Conservation (phyloP, 2,329 filamentous ascomycete genomes). For the Alternaria atra region DNA sequence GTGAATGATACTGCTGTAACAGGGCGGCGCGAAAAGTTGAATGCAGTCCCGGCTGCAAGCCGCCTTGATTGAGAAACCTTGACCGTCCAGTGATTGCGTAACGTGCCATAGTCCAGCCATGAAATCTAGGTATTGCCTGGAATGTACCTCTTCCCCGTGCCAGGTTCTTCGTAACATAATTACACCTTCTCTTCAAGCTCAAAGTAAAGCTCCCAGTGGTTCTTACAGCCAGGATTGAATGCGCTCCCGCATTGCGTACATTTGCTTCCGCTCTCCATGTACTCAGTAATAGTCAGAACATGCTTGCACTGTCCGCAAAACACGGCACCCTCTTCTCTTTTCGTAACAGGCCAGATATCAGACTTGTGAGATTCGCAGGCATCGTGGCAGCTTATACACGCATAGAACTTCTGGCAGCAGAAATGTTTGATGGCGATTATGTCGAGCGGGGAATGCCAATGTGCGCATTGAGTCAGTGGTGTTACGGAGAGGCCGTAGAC, state of each 20-base stretch:
- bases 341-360: slow-evolving; percentile 30
- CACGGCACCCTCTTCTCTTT: slow-evolving; percentile 35
- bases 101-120: too few relatives aligned
- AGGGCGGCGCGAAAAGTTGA: too few relatives aligned
- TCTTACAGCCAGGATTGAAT: slow-evolving; percentile 50
- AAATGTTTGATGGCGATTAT: slow-evolving; percentile 50
- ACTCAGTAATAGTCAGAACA: slow-evolving; percentile 40
- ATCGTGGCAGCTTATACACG: slow-evolving; percentile 48
- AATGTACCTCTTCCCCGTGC: too few relatives aligned
- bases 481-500: slow-evolving; percentile 42
- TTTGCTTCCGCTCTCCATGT: slow-evolving; percentile 39
- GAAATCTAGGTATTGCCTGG: too few relatives aligned
- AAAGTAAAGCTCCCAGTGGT: slow-evolving; percentile 49
- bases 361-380: slow-evolving; percentile 36
- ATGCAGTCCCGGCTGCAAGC: too few relatives aligned
- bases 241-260: slow-evolving; percentile 38
- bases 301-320: slow-evolving; percentile 45
- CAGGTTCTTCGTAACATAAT: neutral
- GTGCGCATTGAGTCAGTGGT: slow-evolving; percentile 43
- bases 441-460: slow-evolving; percentile 46
- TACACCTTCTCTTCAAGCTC: slow-evolving; percentile 6
- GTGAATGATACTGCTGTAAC: too few relatives aligned
- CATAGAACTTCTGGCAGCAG: slow-evolving; percentile 50
- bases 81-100: too few relatives aligned
- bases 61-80: too few relatives aligned